Percentiles rank a stretch among this genome's conserved stretches.
phyloP scores from a whole-genome alignment of 2,329 filamentous ascomycete species.

The Boeremia exigua region DNA sequence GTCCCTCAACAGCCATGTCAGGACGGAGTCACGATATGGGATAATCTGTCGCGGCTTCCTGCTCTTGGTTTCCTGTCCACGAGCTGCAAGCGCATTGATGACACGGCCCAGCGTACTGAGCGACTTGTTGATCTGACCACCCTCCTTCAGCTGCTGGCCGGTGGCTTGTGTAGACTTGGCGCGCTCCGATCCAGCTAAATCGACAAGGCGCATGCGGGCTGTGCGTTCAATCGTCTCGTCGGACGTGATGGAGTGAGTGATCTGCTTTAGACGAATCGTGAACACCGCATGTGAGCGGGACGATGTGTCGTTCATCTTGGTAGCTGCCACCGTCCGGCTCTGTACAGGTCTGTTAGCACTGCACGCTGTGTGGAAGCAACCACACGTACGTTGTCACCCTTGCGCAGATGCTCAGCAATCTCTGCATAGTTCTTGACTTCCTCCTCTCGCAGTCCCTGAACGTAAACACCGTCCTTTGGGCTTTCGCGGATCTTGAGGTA shows the following conservation, averaged over 20 bases:
- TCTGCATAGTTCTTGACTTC: constrained; percentile 87
- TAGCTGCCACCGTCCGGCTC: constrained; percentile 87
- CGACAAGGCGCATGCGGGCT: constrained; percentile 91
- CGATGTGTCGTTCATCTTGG: constrained; percentile 99
- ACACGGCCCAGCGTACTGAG: constrained; percentile 94
- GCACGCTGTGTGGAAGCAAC: background rate
- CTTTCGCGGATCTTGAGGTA: constrained; percentile 98
- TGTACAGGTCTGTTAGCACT: constrained; percentile 20
- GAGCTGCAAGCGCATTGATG: constrained; percentile 86
- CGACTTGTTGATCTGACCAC: constrained; percentile 99
- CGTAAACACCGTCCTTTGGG: constrained; percentile 91
- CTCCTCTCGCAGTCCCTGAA: constrained; percentile 94
- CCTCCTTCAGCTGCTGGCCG: constrained; percentile 86
- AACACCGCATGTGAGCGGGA: constrained; percentile 97
- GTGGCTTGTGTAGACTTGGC: constrained; percentile 96
- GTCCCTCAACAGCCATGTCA: constrained; percentile 91
- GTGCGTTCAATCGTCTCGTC: constrained; percentile 96
- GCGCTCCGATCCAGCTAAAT: constrained; percentile 91
- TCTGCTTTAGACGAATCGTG: constrained; percentile 97
- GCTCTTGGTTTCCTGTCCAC: constrained; percentile 53
- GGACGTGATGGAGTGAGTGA: constrained; percentile 95
- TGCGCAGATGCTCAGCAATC: constrained; percentile 88
- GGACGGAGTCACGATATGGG: constrained; percentile 88
- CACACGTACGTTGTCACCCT: constrained; percentile 69
- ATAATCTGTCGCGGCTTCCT: constrained; percentile 68